Base-by-base conservation (phyloP, 257 asterid genomes). In the Mitragyna speciosa region DNA sequence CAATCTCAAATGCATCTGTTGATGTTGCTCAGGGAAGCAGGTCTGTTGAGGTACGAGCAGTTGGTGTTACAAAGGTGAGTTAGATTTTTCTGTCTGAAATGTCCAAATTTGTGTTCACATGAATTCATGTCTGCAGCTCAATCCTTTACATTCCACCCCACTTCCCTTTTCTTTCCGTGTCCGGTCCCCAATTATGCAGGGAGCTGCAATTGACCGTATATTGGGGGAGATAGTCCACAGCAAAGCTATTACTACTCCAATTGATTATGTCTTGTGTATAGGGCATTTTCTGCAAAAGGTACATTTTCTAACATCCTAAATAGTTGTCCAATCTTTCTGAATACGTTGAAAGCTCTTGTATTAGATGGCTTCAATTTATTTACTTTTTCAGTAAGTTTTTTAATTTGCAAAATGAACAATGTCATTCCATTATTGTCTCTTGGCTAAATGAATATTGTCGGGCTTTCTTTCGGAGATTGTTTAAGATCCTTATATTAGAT, bases 11-110 rank as follows among this genome's bases (percentile, higher is more conserved):
- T 86, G 90, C 99, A 47, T 93, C 98, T 22, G 94, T 95, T 77
- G 99, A 95, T 79, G 97, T 95, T 77, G 97, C 91, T 84, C 98
- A 95, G 87, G 99, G 99, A 75, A 89, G 91, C 84, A 91, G 91
- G 51, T 92, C 99, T 0, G 97, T 95, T 81, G 99, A 95, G 89
- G 98, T 94, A 68, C 94, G 98, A 84, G 93, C 97, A 26, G 97
- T 93, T 72, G 99, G 99, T 43, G 98, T 95, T 79, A 93, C 98
- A 54, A 95, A 95, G 98, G 99, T 93, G 83, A 73, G 73, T 63
- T 36, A 72, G 56, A 75, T 72, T 56, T 82, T 73, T 52, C 3
- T 52, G 7, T 19, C 19, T 61, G 56, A 15, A 12, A 45, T 22
- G 28, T 41, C 49, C n/a, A 22, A 51, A 69, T 69, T 48, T 47